Base-by-base conservation (phyloP, 768 basidiomycete species). In the Lentinus tigrinus region DNA sequence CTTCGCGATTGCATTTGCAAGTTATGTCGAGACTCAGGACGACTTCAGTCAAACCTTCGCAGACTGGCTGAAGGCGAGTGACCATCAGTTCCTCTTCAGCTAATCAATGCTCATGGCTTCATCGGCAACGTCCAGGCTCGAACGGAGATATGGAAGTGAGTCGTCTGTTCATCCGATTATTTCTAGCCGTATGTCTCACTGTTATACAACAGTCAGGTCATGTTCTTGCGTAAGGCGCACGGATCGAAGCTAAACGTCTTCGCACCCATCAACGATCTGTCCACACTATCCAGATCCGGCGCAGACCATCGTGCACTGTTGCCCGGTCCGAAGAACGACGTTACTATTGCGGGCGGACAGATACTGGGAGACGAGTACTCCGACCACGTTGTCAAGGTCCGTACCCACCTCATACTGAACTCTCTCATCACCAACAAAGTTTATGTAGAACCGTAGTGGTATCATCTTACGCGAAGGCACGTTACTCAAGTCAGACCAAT, bases 321-420 rank as follows among this genome's bases (percentile, higher is more conserved):
- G 28, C 77, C 85, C 39, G 89, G 86, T n/a, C 83, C 81, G 69
- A 85, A 84, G 70, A 87, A 91, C 61, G 86, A 88, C 65, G 81
- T 87, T 11, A 87, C 82, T 34, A 89, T 87, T 57, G 74, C 83
- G 21, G 93, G 93, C 10, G 93, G 92, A 0, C 91, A 89, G 68
- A 84, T 97, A 43, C 76, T 95, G 1, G 96, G 94, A 4, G 95
- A 98, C 68, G 97, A 99, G 70, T 98, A 93, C 77, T 93, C 93
- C 3, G 90, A 92, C 40, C 92, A 95, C 69, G 93, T 98, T 44
- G 85, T 99, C 31, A 89, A 89, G 80, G 92, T 91, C 57, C 27
- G 78, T 58, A 27, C n/a, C n/a, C 7, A 39, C 46, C 51, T 17
- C 13, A 4, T 44, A 1, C 3, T 24, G 6, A 23, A 6, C 4